Evolutionary conservation across 2,329 filamentous ascomycete species (phyloP).

Genomic region (Clarireedia homoeocarpa): DNA sequence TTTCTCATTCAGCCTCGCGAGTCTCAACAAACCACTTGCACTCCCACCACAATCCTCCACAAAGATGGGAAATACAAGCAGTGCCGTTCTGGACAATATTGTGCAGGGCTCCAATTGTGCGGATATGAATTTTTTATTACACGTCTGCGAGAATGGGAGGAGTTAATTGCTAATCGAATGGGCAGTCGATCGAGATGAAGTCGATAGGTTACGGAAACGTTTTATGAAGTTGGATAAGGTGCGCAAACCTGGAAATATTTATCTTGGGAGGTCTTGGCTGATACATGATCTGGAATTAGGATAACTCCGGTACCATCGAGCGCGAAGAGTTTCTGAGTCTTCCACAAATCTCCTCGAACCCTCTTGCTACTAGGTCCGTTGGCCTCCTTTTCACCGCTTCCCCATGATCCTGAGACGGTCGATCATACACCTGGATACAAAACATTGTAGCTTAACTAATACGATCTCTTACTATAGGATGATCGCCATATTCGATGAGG

Average conservation of each 20-base stretch:
- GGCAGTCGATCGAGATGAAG: constrained; percentile 91
- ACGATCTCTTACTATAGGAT: constrained; percentile 48
- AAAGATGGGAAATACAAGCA: constrained; percentile 61
- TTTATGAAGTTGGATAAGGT: constrained; percentile 99
- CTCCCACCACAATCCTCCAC: constrained; percentile 2
- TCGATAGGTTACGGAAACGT: constrained; percentile 88
- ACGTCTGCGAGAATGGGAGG: neutral
- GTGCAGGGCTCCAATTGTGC: constrained; percentile 95
- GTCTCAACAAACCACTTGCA: constrained; percentile 7
- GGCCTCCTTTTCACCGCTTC: neutral
- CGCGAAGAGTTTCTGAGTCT: constrained; percentile 96
- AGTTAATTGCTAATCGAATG: constrained; percentile 1
- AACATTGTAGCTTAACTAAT: neutral
- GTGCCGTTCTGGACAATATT: constrained; percentile 83
- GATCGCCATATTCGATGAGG: constrained; percentile 99
- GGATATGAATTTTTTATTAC: constrained; percentile 6
- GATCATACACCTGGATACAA: neutral
- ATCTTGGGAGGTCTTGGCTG: neutral
- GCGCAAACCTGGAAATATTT: constrained; percentile 22
- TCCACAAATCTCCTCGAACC: constrained; percentile 96
- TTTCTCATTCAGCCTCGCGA: neutral
- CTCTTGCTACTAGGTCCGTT: constrained; percentile 76
- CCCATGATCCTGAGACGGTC: neutral
- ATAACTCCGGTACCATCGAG: constrained; percentile 97
- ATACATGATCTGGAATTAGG: constrained; percentile 43